Conservation (phyloP, 2,329 filamentous ascomycete species). For the Penicillium sp. region DNA sequence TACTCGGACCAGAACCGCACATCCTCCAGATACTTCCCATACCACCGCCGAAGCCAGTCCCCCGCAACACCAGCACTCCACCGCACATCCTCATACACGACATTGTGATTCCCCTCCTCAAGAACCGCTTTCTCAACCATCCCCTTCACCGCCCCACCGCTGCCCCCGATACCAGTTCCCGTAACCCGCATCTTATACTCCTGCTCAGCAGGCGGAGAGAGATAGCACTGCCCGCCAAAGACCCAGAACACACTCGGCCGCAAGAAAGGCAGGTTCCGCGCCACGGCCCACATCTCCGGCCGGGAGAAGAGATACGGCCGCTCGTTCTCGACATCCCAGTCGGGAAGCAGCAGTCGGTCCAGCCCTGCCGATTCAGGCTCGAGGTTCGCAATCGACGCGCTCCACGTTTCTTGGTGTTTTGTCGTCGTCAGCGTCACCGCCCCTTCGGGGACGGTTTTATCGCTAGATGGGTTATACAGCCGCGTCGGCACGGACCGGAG, state of each 20-base stretch:
- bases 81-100: conserved; percentile 26
- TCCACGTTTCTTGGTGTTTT: conserved; percentile 72
- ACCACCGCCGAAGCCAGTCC: conserved; percentile 26
- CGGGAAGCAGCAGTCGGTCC: conserved; percentile 20
- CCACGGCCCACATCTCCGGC: conserved; percentile 23
- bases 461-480: not conserved
- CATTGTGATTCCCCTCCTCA: conserved; percentile 16
- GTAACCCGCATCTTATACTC: conserved; percentile 26
- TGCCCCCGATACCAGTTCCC: conserved; percentile 30
- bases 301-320: conserved; percentile 21
- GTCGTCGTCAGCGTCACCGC: conserved; percentile 70
- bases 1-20: conserved; percentile 24
- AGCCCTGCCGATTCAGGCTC: conserved; percentile 20
- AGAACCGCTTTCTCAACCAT: conserved; percentile 26
- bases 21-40: conserved; percentile 21
- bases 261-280: conserved; percentile 27
- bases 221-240: conserved; percentile 25
- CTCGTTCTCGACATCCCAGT: conserved; percentile 23
- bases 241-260: conserved; percentile 32
- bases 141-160: conserved; percentile 23
- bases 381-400: conserved; percentile 14
- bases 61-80: conserved; percentile 24
- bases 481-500: not conserved
- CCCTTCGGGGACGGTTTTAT: not conserved
- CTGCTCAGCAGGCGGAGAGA: conserved; percentile 22